These are phyloP conservation scores for Boletus semigastroideus DNA, from an alignment of 1,284 basidiomycete genomes.

Conservation along the genomic window DNA sequence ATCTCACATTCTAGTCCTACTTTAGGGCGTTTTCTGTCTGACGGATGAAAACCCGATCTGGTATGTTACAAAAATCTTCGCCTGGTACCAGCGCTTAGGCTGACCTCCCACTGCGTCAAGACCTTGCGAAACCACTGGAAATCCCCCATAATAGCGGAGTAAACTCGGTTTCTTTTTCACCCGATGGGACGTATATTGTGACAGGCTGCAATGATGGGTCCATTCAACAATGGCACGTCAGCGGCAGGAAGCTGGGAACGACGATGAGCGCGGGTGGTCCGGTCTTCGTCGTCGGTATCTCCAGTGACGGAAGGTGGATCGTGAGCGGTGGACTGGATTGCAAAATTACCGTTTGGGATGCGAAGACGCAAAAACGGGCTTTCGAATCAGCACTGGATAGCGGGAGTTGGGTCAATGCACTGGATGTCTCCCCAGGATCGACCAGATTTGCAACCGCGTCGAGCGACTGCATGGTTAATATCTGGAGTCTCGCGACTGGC, in stretches of 20 bases:
- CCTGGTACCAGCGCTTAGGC: neutral
- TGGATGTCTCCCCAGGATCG: constrained; percentile 21
- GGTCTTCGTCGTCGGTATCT: constrained; percentile 14
- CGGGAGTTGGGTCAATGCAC: constrained; percentile 11
- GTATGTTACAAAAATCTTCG: constrained; percentile 2
- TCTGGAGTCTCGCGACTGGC: constrained; percentile 19
- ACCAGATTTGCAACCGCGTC: constrained; percentile 16
- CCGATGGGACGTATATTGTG: constrained; percentile 14
- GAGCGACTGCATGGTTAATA: constrained; percentile 6
- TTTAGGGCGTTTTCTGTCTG: neutral
- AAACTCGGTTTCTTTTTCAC: constrained; percentile 20
- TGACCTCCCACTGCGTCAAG: constrained; percentile 5
- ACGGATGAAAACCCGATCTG: constrained; percentile 2
- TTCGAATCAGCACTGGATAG: neutral
- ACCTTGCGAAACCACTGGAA: constrained; percentile 5
- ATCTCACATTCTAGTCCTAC: neutral
- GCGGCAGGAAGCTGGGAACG: constrained; percentile 11
- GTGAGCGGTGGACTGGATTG: constrained; percentile 11
- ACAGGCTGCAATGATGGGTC: constrained; percentile 16
- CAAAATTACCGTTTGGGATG: constrained; percentile 17
- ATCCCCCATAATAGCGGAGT: constrained; percentile 5
- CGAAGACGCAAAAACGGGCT: constrained; percentile 10
- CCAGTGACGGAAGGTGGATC: constrained; percentile 21
- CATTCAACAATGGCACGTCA: constrained; percentile 17
- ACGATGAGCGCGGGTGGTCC: constrained; percentile 10